Evolutionary conservation across 345 rosid genomes (phyloP), one percentile per base, ranked within the genome.

Genomic region (Salix suchowensis): DNA sequence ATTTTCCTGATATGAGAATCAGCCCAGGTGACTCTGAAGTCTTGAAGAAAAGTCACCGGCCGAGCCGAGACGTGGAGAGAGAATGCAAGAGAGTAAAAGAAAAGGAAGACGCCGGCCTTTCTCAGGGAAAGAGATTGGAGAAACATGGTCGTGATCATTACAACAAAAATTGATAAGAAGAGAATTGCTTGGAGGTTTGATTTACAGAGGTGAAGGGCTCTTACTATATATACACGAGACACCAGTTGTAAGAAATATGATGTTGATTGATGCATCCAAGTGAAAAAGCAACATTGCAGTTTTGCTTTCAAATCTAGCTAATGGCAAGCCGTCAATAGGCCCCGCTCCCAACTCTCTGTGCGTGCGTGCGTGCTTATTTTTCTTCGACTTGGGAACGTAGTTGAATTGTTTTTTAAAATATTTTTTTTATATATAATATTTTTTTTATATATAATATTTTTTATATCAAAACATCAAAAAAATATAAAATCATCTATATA

Each of bases 221-320:
- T 74, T 9, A 36, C 61, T 37, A 8, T 77, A 37, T 48, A 54
- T 81, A 75, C 65, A 65, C 69, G 34, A 46, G 79, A 54, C 70
- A 74, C 52, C 80, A 79, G 77, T 34, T 78, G 55, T 61, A 79
- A 44, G 75, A 26, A 68, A 36, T 42, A n/a, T 74, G 80, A 82
- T 1, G 84, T 70, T 79, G 90, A 85, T 65, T 26, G 82, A 76
- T 69, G 65, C 80, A 76, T 81, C 74, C 68, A 83, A 85, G 76
- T 68, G 60, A 84, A 86, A 81, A 81, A 65, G 79, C 74, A 67
- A 66, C 87, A 77, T 79, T 73, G 13, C 52, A 44, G 77, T 76
- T 83, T 85, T 71, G 87, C 87, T 87, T 92, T 91, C 92, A 68
- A 73, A 58, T 87, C 84, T 97, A 92, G 96, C 98, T 92, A 92